Conservation (phyloP, 2,329 filamentous ascomycete species). For the Pseudogymnoascus pannorum region DNA sequence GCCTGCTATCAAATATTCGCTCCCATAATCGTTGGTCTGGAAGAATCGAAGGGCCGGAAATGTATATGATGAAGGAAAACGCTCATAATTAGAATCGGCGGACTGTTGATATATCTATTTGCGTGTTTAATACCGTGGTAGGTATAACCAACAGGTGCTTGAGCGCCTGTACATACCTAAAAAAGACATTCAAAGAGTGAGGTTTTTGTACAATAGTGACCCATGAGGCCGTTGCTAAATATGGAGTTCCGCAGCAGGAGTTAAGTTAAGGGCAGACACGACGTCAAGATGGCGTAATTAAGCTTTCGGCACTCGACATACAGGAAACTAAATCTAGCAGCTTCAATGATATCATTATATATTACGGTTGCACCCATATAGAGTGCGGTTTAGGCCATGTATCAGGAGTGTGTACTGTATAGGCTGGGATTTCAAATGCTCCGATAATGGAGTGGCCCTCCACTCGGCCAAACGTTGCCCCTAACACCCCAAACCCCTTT, state of each 20-base stretch:
- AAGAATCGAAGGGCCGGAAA: background rate
- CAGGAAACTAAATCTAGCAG: background rate
- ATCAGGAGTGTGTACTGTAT: background rate
- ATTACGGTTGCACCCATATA: background rate
- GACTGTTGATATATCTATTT: background rate
- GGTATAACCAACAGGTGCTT: background rate
- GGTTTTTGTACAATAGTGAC: background rate
- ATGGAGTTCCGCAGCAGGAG: background rate
- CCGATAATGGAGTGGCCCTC: background rate
- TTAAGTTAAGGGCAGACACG: background rate
- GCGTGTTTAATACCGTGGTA: background rate
- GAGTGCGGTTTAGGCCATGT: background rate
- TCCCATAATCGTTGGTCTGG: background rate
- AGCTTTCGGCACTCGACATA: conserved; percentile 4
- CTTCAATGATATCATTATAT: conserved; percentile 5
- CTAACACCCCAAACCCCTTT: background rate
- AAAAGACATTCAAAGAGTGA: background rate
- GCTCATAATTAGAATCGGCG: background rate
- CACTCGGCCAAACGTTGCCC: background rate
- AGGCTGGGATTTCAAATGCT: background rate
- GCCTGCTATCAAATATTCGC: background rate
- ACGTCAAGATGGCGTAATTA: background rate
- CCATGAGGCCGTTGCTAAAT: background rate
- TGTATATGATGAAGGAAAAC: background rate
- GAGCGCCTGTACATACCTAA: background rate